Conservation (phyloP, 2,329 filamentous ascomycete species). For the Onygenales sp. region DNA sequence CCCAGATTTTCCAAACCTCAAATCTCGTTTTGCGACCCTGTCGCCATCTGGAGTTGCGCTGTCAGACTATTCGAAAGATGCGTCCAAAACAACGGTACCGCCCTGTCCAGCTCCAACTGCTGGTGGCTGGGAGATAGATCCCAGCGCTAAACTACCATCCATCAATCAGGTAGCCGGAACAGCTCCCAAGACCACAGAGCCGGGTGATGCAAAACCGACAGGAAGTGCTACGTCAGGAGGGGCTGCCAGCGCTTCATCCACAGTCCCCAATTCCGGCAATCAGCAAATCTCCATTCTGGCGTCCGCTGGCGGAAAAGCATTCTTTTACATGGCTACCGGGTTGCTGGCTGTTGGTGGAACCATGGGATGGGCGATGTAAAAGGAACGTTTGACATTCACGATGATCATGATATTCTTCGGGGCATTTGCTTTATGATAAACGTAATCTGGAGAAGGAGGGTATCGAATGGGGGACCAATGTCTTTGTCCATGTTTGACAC, state of each 20-base stretch:
- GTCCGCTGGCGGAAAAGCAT: background rate
- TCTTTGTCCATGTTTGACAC: background rate
- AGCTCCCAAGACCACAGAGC: slow-evolving; percentile 8
- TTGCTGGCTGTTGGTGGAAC: background rate
- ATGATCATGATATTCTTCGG: background rate
- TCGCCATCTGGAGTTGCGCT: slow-evolving; percentile 59
- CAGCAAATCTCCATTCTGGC: background rate
- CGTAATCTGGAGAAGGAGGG: background rate
- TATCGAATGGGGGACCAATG: background rate
- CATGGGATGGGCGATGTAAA: background rate
- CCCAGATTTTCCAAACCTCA: slow-evolving; percentile 72
- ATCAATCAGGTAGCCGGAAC: slow-evolving; percentile 44
- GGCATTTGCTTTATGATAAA: background rate
- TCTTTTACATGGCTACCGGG: background rate
- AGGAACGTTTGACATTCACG: background rate
- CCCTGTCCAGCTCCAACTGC: slow-evolving; percentile 61
- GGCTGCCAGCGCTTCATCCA: background rate
- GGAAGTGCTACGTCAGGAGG: background rate
- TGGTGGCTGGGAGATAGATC: slow-evolving; percentile 63
- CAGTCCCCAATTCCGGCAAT: background rate
- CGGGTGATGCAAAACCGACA: background rate
- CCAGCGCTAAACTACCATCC: slow-evolving; percentile 59
- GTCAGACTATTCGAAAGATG: slow-evolving; percentile 56
- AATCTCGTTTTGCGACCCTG: slow-evolving; percentile 64
- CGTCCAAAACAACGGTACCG: slow-evolving; percentile 51